Evolutionary conservation across 257 asterid species (phyloP).

Genomic region (Penstemon eatonii): DNA sequence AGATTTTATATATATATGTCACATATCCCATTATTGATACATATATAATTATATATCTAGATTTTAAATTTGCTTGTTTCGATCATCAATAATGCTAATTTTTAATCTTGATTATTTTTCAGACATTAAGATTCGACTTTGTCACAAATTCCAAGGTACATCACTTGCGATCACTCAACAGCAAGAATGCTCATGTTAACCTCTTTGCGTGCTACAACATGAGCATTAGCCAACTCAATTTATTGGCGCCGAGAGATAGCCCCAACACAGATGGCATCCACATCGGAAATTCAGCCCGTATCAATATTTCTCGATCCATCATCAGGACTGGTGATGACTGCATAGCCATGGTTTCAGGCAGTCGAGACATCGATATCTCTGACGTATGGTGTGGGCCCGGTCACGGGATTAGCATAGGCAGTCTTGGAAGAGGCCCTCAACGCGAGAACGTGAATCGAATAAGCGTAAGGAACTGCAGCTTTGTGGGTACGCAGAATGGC

Average conservation of each 20-base stretch:
- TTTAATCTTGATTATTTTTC: not conserved
- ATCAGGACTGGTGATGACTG: constrained; percentile 84
- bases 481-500: constrained; percentile 59
- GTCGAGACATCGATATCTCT: constrained; percentile 43
- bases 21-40: not conserved
- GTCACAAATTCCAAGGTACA: constrained; percentile 45
- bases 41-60: not conserved
- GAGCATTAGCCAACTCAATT: constrained; percentile 30
- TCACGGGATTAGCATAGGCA: constrained; percentile 82
- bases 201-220: constrained; percentile 58
- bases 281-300: constrained; percentile 52
- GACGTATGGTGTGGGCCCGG: constrained; percentile 76
- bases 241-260: constrained; percentile 57
- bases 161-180: constrained; percentile 57
- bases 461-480: constrained; percentile 46
- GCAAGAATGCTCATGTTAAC: constrained; percentile 67
- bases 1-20: too few species aligned
- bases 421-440: constrained; percentile 47
- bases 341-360: constrained; percentile 65
- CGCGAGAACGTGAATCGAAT: constrained; percentile 46
- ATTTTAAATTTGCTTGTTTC: not conserved
- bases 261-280: constrained; percentile 89
- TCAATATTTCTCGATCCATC: constrained; percentile 35
- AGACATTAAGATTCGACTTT: constrained; percentile 70
- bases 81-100: not conserved